A percentile compares a stretch with the other conserved stretches of the same genome.
Conservation (phyloP, 1,284 basidiomycete species). For the Mrakiaceae sp. region DNA sequence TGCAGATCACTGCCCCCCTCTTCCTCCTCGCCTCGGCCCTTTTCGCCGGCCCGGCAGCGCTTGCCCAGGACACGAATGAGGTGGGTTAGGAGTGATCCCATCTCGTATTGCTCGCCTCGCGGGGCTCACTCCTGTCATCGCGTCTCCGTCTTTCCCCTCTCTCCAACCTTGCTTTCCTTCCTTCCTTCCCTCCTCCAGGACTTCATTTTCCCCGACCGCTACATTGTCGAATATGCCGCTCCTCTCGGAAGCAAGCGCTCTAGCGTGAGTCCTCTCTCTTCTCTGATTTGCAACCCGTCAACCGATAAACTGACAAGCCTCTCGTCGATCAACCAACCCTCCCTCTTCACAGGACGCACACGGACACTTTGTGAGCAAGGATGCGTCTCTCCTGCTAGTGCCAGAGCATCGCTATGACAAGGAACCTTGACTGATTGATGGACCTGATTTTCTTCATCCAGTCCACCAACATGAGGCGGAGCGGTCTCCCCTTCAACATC, state of each 20-base stretch:
- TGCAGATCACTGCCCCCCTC: too few relatives aligned
- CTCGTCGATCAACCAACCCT: not conserved
- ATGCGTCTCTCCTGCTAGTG: too few relatives aligned
- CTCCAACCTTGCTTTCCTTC: too few relatives aligned
- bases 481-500: slow-evolving; percentile 7
- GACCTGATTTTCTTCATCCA: too few relatives aligned
- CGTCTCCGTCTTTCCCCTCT: not conserved
- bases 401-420: too few relatives aligned
- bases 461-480: not conserved
- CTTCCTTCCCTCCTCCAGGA: not conserved
- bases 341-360: slow-evolving; percentile 2
- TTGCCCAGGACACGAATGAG: too few relatives aligned
- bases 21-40: too few relatives aligned
- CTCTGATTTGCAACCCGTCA: not conserved
- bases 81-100: too few relatives aligned
- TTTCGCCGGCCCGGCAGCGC: too few relatives aligned
- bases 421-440: too few relatives aligned
- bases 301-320: not conserved
- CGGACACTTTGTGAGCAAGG: not conserved
- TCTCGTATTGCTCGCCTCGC: not conserved
- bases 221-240: not conserved
- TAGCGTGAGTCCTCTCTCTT: not conserved
- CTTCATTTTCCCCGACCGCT: not conserved
- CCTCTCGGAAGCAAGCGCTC: not conserved
- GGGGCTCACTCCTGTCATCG: too few relatives aligned